phyloP scores from a whole-genome alignment of 805 yeast species.

The Cyberlindnera mississippiensis region DNA sequence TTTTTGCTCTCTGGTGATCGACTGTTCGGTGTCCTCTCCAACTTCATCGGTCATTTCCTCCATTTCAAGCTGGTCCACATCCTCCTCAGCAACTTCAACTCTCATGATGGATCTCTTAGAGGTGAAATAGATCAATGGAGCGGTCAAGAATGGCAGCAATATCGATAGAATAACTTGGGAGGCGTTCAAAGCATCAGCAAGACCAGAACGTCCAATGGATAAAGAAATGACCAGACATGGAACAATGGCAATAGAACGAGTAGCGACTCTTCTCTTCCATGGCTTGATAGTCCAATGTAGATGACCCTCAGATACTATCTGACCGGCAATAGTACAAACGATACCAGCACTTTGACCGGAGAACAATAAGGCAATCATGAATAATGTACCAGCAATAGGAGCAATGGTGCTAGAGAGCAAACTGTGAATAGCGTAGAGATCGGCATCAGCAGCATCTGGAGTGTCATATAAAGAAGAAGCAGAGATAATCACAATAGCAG shows the following conservation, averaged over 20 bases:
- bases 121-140: slow-evolving; percentile 83
- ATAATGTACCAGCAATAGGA: slow-evolving; percentile 74
- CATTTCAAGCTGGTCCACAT: slow-evolving; percentile 2
- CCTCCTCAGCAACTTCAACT: slow-evolving; percentile 35
- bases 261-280: slow-evolving; percentile 72
- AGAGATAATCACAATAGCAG: slow-evolving; percentile 76
- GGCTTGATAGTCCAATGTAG: slow-evolving; percentile 78
- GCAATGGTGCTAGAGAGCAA: slow-evolving; percentile 60
- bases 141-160: slow-evolving; percentile 76
- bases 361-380: slow-evolving; percentile 77
- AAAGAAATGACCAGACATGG: slow-evolving; percentile 77
- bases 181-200: slow-evolving; percentile 70
- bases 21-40: slow-evolving; percentile 17
- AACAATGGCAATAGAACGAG: slow-evolving; percentile 72
- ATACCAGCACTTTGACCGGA: slow-evolving; percentile 92
- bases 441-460: slow-evolving; percentile 73
- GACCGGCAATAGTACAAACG: slow-evolving; percentile 91
- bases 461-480: slow-evolving; percentile 74
- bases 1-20: slow-evolving; percentile 6
- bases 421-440: slow-evolving; percentile 70
- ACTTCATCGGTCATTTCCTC: slow-evolving; percentile 6
- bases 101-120: slow-evolving; percentile 66
- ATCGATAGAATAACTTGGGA: slow-evolving; percentile 83
- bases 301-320: slow-evolving; percentile 89
- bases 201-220: slow-evolving; percentile 68